Evolutionary conservation across 1,139 yeast genomes (phyloP), one percentile per base, ranked within the genome.

Genomic region (Saccharomyces hybrid): DNA sequence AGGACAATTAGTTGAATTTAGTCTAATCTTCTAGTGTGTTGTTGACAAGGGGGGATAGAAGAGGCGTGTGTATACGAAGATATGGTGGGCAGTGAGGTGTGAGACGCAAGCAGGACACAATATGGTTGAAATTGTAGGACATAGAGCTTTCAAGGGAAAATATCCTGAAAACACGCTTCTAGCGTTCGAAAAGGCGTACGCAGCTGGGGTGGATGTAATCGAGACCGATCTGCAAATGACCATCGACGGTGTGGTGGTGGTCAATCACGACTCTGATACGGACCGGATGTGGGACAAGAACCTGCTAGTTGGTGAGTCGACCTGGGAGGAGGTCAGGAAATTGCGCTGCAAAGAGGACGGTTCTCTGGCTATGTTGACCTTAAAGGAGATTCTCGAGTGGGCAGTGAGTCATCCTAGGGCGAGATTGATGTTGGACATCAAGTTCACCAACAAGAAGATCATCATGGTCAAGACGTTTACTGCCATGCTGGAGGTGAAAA

Each of bases 161-260:
- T 73, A 76, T 54, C 88, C 95, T 3, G 98, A 91, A 66, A 91
- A 91, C 70, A 86, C 97, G 4, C 61, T 89, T 16, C 64, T 75
- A 2, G 90, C 96, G 2, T 88, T 88, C 70, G 74, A 80, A 20
- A 83, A 83, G 53, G 95, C 96, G 23, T 78, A 78, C 50, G 81
- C 78, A 16, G 77, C 81, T 20, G 93, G 93, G 0, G 90, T 88
- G 28, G 78, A 80, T 23, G 78, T 82, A 9, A 78, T 93, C 46
- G 98, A 91, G 69, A 85, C 96, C 2, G 97, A 93, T 69, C 75
- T 91, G 50, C 96, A 91, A 75, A 75, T 89, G 54, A 77, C 95
- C 2, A 71, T 72, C 5, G 99, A 93, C 69, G 82, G 84, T 11
- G 79, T 80, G 4, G 77, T 89, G 28, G 87, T 91, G 5, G 79